phyloP scores from a whole-genome alignment of 495 filamentous ascomycete genomes.

The Talaromyces liani region DNA sequence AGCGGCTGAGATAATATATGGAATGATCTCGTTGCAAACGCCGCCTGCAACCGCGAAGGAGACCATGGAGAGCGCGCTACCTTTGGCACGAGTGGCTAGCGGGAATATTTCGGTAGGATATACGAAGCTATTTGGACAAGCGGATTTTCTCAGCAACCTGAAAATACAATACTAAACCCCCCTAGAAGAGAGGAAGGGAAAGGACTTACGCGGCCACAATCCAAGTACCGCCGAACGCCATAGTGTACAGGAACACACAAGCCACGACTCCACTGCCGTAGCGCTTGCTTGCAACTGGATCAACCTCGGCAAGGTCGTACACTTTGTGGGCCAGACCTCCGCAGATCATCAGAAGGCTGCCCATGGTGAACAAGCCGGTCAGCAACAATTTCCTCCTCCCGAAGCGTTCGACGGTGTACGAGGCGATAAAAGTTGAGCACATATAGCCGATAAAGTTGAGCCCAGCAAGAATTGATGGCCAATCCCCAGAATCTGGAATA shows the following conservation, averaged over 20 bases:
- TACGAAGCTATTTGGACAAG: slow-evolving; percentile 24
- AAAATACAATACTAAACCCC: slow-evolving; percentile 26
- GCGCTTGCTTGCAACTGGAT: slow-evolving; percentile 8
- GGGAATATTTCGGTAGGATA: slow-evolving; percentile 54
- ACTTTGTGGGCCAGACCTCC: slow-evolving; percentile 15
- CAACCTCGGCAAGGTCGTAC: background rate
- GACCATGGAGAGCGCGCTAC: slow-evolving; percentile 36
- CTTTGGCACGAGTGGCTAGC: slow-evolving; percentile 38
- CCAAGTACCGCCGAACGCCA: slow-evolving; percentile 41
- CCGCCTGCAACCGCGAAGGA: slow-evolving; percentile 43
- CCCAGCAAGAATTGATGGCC: slow-evolving; percentile 36
- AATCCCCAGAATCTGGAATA: slow-evolving; percentile 15
- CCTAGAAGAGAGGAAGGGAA: slow-evolving; percentile 15
- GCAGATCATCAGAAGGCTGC: slow-evolving; percentile 14
- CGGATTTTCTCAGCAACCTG: slow-evolving; percentile 21
- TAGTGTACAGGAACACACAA: slow-evolving; percentile 38
- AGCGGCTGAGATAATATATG: slow-evolving; percentile 33
- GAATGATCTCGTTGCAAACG: slow-evolving; percentile 33
- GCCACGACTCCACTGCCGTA: slow-evolving; percentile 29
- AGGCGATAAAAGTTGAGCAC: slow-evolving; percentile 31
- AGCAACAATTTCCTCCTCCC: slow-evolving; percentile 16
- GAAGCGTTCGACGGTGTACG: slow-evolving; percentile 19
- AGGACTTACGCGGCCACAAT: slow-evolving; percentile 33
- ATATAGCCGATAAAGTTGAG: slow-evolving; percentile 41
- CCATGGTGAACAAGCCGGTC: slow-evolving; percentile 13